Percentiles rank a stretch among this genome's conserved stretches.
phyloP scores from a whole-genome alignment of 352 stramenopile species.

The Phytophthora megakarya region DNA sequence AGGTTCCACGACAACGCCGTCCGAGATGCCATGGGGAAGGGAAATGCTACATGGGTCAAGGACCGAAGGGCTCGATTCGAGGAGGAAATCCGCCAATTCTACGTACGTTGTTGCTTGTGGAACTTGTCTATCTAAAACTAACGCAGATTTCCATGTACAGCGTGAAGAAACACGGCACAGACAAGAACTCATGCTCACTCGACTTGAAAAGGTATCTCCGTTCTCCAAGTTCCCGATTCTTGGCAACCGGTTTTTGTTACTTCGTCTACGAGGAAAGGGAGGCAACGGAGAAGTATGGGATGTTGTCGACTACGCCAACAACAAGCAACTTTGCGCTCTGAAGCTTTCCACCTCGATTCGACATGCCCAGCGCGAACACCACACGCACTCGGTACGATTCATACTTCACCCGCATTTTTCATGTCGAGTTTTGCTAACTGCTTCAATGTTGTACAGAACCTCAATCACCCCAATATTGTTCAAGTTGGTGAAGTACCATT shows the following conservation, averaged over 20 bases:
- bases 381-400: slow-evolving; percentile 67
- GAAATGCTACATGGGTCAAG: slow-evolving; percentile 60
- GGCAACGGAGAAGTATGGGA: slow-evolving; percentile 85
- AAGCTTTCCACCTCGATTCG: slow-evolving; percentile 79
- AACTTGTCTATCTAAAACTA: slow-evolving; percentile 16
- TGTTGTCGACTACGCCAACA: slow-evolving; percentile 74
- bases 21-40: slow-evolving; percentile 48
- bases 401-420: background rate
- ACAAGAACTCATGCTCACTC: slow-evolving; percentile 73
- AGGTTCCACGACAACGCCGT: slow-evolving; percentile 71
- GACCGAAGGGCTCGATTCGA: slow-evolving; percentile 51
- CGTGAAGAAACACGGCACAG: slow-evolving; percentile 77
- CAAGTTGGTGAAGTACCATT: slow-evolving; percentile 61
- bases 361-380: slow-evolving; percentile 70
- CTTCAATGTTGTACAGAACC: slow-evolving; percentile 40
- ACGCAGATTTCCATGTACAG: slow-evolving; percentile 34
- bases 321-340: slow-evolving; percentile 61
- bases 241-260: slow-evolving; percentile 68
- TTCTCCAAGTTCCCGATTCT: slow-evolving; percentile 80
- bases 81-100: slow-evolving; percentile 60
- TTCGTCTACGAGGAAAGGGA: slow-evolving; percentile 69
- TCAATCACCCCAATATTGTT: slow-evolving; percentile 76
- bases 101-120: slow-evolving; percentile 42
- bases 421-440: slow-evolving; percentile 12
- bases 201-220: slow-evolving; percentile 73